Conservation (phyloP, 352 stramenopile genomes). For the Phytophthora syringae region DNA sequence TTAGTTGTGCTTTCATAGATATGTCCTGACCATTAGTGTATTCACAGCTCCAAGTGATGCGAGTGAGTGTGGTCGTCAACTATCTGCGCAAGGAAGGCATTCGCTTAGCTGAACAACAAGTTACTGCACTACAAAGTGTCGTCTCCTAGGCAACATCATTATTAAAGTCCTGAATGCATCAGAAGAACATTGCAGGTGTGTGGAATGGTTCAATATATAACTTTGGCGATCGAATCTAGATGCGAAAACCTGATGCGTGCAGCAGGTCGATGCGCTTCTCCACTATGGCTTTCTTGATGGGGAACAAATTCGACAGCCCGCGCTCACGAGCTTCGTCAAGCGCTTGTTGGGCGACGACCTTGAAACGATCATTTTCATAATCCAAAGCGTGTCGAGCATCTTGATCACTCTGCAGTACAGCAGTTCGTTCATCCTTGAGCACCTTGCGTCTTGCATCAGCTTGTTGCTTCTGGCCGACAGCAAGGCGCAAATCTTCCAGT, state of each 20-base stretch:
- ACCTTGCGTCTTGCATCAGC: conserved; percentile 69
- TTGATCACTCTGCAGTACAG: conserved; percentile 38
- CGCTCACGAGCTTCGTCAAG: conserved; percentile 65
- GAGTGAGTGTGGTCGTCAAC: conserved; percentile 65
- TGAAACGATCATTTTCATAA: conserved; percentile 67
- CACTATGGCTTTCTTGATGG: conserved; percentile 73
- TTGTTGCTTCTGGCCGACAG: conserved; percentile 79
- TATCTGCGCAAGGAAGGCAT: conserved; percentile 75
- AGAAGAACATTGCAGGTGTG: not conserved
- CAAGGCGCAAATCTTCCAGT: conserved; percentile 65
- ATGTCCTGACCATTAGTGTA: not conserved
- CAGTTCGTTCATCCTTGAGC: conserved; percentile 47
- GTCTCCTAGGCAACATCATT: conserved; percentile 8
- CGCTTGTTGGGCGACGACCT: conserved; percentile 54
- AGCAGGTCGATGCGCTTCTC: conserved; percentile 80
- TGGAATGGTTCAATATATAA: conserved; percentile 21
- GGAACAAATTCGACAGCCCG: conserved; percentile 68
- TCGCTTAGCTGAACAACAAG: conserved; percentile 76
- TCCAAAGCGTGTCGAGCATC: conserved; percentile 43
- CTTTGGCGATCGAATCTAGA: conserved; percentile 44
- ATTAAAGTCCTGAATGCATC: not conserved
- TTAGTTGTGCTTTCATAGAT: not conserved
- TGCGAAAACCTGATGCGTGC: conserved; percentile 71
- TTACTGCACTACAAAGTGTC: conserved; percentile 71
- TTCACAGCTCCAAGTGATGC: conserved; percentile 68